Percentiles rank a stretch among this genome's conserved stretches.
phyloP scores from a whole-genome alignment of 345 rosid species.

The Acer campestre region DNA sequence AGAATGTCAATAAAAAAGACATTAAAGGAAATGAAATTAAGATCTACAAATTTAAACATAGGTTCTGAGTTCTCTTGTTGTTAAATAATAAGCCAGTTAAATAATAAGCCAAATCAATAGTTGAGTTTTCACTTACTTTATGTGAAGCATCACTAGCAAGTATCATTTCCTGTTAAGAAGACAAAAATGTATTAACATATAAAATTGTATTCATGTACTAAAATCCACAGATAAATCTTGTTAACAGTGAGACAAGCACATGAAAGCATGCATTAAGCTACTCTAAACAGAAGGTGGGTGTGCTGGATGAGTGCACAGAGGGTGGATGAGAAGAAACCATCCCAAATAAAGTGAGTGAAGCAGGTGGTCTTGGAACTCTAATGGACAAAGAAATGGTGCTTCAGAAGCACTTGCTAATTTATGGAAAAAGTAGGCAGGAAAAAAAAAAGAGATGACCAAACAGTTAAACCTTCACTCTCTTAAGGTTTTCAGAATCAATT shows the following conservation, averaged over 20 bases:
- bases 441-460: conserved; percentile 3
- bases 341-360: neutral
- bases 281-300: neutral
- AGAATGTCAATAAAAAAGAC: neutral
- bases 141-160: conserved; percentile 49
- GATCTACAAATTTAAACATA: neutral
- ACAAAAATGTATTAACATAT: neutral
- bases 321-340: neutral
- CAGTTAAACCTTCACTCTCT: conserved; percentile 54
- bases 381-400: neutral
- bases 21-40: neutral
- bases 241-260: neutral
- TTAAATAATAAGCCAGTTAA: conserved; percentile 1
- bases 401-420: neutral
- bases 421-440: neutral
- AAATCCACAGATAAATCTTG: neutral
- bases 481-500: conserved; percentile 49
- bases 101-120: conserved; percentile 1
- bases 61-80: neutral
- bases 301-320: neutral
- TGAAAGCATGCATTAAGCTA: neutral
- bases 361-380: neutral
- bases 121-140: conserved; percentile 35
- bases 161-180: conserved; percentile 59
- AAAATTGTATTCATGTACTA: neutral